Percentiles rank a stretch among this genome's conserved stretches.
phyloP scores from a whole-genome alignment of 306 rosid genomes.

The Vigna reflexopilosa region DNA sequence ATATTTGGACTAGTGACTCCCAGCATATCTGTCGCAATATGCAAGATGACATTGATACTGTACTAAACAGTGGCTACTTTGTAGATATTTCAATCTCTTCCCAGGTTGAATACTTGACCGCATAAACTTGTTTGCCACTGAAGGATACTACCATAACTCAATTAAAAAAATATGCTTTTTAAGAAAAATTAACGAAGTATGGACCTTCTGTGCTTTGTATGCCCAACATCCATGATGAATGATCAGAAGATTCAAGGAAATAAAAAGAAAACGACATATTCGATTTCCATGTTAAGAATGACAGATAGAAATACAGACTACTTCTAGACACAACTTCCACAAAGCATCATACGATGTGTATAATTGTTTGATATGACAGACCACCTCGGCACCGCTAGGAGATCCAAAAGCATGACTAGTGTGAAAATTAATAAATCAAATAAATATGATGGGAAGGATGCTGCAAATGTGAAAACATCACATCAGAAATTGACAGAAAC shows the following conservation, averaged over 20 bases:
- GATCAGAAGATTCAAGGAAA: neutral
- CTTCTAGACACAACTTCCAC: constrained; percentile 20
- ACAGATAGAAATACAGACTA: constrained; percentile 4
- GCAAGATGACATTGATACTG: neutral
- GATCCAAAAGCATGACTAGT: constrained; percentile 3
- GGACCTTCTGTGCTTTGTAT: neutral
- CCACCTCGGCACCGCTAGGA: constrained; percentile 8
- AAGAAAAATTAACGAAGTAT: constrained; percentile 19
- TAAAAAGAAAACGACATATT: neutral
- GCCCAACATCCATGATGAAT: constrained; percentile 37
- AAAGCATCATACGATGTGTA: neutral
- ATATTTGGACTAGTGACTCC: neutral
- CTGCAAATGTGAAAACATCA: constrained; percentile 21
- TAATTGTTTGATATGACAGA: constrained; percentile 23
- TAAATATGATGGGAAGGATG: neutral
- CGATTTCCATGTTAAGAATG: constrained; percentile 23
- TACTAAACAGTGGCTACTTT: neutral
- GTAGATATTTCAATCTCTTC: neutral
- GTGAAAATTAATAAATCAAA: constrained; percentile 35
- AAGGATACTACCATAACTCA: neutral
- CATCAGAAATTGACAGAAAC: constrained; percentile 30
- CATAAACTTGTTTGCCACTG: neutral
- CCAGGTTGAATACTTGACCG: neutral
- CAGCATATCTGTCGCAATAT: constrained; percentile 1
- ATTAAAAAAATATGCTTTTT: neutral